These are phyloP conservation scores for Colletotrichum sp. DNA, from an alignment of 2,329 filamentous ascomycete genomes.

Conservation along the genomic window DNA sequence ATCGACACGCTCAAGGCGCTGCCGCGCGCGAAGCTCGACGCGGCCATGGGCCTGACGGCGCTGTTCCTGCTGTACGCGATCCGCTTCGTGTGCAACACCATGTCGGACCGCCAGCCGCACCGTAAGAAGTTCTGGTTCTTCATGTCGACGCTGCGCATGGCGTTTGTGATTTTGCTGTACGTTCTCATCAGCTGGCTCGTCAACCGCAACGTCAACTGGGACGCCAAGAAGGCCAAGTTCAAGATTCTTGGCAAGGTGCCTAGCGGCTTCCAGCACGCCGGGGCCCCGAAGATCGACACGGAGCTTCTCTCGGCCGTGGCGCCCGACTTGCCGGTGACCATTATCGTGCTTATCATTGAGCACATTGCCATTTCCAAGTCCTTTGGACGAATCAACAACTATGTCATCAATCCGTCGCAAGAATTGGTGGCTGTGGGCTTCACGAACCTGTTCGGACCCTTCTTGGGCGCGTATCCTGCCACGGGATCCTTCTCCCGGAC, in stretches of 20 bases:
- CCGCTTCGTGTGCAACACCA: conserved; percentile 63
- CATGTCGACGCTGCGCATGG: conserved; percentile 76
- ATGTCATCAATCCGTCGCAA: conserved; percentile 79
- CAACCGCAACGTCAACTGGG: conserved; percentile 61
- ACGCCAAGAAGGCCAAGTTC: conserved; percentile 60
- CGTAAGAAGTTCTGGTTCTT: conserved; percentile 79
- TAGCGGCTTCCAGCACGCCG: conserved; percentile 74
- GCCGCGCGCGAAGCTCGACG: conserved; percentile 61
- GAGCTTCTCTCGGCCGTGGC: conserved; percentile 68
- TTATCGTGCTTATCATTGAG: conserved; percentile 82
- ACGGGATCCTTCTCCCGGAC: conserved; percentile 66
- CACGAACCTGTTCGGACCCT: conserved; percentile 76
- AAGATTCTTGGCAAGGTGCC: conserved; percentile 72
- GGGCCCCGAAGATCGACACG: conserved; percentile 65
- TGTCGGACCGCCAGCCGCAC: conserved; percentile 71
- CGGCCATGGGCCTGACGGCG: conserved; percentile 74
- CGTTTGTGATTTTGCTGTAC: conserved; percentile 82
- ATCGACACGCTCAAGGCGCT: conserved; percentile 47
- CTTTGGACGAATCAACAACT: conserved; percentile 80
- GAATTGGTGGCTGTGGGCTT: conserved; percentile 81
- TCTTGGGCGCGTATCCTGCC: conserved; percentile 63
- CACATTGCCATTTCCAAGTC: conserved; percentile 87
- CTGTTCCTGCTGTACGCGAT: conserved; percentile 71
- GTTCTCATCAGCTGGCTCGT: conserved; percentile 77
- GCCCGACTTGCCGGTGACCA: conserved; percentile 71